phyloP scores from a whole-genome alignment of 805 yeast species.

The Ogataea chonburiensis region DNA sequence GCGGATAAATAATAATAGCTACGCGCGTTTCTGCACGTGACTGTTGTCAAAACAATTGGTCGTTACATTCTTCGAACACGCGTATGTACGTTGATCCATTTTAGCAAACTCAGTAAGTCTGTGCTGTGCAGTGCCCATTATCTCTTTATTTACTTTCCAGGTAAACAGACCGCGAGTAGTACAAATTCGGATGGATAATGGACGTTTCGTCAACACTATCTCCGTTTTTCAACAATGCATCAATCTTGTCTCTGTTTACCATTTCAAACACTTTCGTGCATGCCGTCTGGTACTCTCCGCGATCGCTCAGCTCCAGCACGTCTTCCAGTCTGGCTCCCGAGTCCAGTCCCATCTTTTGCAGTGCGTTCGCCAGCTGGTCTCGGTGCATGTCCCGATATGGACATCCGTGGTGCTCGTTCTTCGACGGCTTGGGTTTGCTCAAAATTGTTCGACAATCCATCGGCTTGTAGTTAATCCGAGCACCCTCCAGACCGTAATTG shows the following conservation, averaged over 20 bases:
- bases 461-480: conserved; percentile 79
- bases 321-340: conserved; percentile 47
- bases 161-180: conserved; percentile 74
- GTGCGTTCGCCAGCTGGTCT: conserved; percentile 57
- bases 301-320: conserved; percentile 64
- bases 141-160: conserved; percentile 40
- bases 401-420: conserved; percentile 83
- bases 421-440: conserved; percentile 64
- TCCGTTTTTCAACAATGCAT: conserved; percentile 38
- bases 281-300: conserved; percentile 77
- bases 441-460: conserved; percentile 80
- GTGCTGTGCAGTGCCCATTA: too few species aligned
- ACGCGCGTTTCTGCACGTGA: too few species aligned
- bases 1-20: too few species aligned
- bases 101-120: too few species aligned
- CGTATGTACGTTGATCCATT: too few species aligned
- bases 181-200: conserved; percentile 84
- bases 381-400: conserved; percentile 77
- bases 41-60: too few species aligned
- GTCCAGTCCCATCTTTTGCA: conserved; percentile 68
- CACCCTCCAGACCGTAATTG: conserved; percentile 89
- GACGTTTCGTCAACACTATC: conserved; percentile 51
- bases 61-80: too few species aligned
- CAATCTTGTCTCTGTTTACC: conserved; percentile 49
- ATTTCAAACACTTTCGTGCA: conserved; percentile 87